phyloP scores from a whole-genome alignment of 2,329 filamentous ascomycete genomes.

The Penicillium crustosum region DNA sequence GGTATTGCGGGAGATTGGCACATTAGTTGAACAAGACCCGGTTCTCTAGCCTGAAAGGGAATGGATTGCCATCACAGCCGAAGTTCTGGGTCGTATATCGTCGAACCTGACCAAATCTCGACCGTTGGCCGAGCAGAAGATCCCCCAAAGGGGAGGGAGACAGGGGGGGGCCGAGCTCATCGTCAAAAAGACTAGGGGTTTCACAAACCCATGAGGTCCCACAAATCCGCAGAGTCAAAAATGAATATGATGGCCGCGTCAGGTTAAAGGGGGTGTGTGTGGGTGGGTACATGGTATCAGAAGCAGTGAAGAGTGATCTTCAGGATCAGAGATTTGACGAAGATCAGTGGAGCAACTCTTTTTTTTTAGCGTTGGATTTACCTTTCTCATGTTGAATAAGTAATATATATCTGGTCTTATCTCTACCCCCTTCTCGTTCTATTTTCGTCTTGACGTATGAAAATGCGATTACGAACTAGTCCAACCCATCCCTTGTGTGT shows the following conservation, averaged over 20 bases:
- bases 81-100: constrained; percentile 3
- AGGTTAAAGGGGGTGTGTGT: background rate
- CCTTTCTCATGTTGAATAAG: constrained; percentile 1
- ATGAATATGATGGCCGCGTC: constrained; percentile 2
- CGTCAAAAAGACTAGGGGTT: constrained; percentile 9
- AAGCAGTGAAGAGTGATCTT: constrained; percentile 4
- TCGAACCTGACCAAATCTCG: background rate
- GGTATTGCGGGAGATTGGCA: constrained; percentile 4
- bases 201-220: constrained; percentile 11
- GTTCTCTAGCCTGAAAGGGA: background rate
- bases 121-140: background rate
- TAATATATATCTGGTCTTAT: background rate
- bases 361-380: background rate
- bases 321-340: constrained; percentile 4
- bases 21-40: background rate
- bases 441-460: background rate
- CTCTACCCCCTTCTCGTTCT: background rate
- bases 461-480: background rate
- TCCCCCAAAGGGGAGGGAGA: constrained; percentile 1
- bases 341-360: constrained; percentile 12
- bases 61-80: background rate
- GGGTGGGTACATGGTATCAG: background rate
- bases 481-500: constrained; percentile 8
- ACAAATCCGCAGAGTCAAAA: constrained; percentile 8
- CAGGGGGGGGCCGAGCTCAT: constrained; percentile 4